Percentiles rank a stretch among this genome's conserved stretches.
Conservation (phyloP, 257 asterid genomes). For the Nicotiana sylvestris region DNA sequence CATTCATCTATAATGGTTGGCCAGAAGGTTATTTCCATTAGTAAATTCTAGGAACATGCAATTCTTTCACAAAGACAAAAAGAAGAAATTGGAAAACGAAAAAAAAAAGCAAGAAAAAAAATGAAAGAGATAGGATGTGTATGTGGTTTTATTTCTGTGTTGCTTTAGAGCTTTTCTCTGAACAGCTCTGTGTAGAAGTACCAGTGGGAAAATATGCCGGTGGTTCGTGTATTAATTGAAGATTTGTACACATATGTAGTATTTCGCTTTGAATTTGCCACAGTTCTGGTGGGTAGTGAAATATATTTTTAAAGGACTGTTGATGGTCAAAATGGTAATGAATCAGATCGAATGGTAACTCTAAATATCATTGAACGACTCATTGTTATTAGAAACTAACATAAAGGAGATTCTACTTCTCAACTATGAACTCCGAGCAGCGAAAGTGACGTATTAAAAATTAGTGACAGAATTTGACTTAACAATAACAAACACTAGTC, state of each 20-base stretch:
- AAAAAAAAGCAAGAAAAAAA: neutral
- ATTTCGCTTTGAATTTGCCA: conserved; percentile 1
- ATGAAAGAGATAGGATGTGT: neutral
- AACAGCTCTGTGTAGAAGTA: neutral
- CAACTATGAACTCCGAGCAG: neutral
- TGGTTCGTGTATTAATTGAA: neutral
- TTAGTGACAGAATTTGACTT: neutral
- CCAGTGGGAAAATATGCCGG: neutral
- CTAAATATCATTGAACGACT: neutral
- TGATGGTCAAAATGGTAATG: neutral
- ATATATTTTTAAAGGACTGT: neutral
- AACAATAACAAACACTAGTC: neutral
- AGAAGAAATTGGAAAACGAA: neutral
- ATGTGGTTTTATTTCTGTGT: neutral
- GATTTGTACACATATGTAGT: neutral
- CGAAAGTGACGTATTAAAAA: neutral
- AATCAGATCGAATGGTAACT: neutral
- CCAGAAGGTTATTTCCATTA: neutral
- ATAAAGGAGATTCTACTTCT: neutral
- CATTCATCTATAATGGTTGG: neutral
- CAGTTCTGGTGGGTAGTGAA: neutral
- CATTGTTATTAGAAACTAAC: neutral
- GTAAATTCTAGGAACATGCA: conserved; percentile 6
- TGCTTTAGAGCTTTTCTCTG: conserved; percentile 1
- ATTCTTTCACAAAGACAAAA: neutral